Percentiles rank a stretch among this genome's conserved stretches.
Evolutionary conservation across 1,284 basidiomycete species (phyloP).

Genomic region (Polyporus tsugae): DNA sequence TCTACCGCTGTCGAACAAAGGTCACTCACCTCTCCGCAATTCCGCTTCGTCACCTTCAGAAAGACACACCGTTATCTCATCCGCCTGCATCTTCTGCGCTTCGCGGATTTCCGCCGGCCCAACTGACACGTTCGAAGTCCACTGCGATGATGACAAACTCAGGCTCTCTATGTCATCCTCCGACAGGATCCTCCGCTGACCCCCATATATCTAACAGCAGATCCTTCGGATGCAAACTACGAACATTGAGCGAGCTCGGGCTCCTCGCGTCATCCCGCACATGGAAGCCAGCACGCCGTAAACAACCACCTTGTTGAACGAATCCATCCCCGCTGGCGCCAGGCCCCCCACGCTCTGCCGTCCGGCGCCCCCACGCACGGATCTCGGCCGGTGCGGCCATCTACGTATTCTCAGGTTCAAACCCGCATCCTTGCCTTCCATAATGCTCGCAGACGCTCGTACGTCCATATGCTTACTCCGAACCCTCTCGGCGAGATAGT

Average conservation of each 20-base stretch:
- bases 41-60: background rate
- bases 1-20: background rate
- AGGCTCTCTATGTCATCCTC: background rate
- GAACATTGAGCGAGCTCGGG: background rate
- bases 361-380: background rate
- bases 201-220: background rate
- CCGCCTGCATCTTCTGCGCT: slow-evolving; percentile 3
- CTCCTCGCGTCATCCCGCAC: slow-evolving; percentile 4
- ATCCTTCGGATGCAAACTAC: background rate
- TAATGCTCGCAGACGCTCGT: background rate
- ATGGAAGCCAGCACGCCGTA: background rate
- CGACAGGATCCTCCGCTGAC: background rate
- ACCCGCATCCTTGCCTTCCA: background rate
- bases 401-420: background rate
- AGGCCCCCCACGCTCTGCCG: background rate
- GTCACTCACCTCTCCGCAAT: background rate
- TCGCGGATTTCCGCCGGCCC: background rate
- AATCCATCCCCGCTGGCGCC: background rate
- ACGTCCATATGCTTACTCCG: slow-evolving; percentile 2
- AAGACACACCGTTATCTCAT: background rate
- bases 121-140: background rate
- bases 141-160: background rate
- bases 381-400: background rate
- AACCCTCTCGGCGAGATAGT: background rate
- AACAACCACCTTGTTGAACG: too few relatives aligned